These are phyloP conservation scores for Ambispora gerdemannii DNA, from an alignment of 192 early-diverging fungal species.

Conservation along the genomic window DNA sequence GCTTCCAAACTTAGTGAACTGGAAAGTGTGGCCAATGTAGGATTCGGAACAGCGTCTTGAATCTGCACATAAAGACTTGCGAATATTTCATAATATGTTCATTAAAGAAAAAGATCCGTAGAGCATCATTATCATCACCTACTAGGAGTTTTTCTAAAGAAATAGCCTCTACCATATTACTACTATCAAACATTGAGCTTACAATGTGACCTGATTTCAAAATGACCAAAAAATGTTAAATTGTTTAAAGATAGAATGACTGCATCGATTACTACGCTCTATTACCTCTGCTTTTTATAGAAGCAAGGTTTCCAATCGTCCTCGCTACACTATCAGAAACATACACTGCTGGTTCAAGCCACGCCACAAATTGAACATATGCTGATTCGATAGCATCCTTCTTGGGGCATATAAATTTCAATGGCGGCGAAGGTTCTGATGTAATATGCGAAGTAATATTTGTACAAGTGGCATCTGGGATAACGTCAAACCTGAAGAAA, in stretches of 20 bases:
- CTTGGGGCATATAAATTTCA: constrained; percentile 18
- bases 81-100: background rate
- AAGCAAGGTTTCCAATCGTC: background rate
- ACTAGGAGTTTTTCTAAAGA: constrained; percentile 25
- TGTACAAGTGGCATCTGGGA: constrained; percentile 8
- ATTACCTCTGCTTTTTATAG: background rate
- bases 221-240: background rate
- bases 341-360: constrained; percentile 25
- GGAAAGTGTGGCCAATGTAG: background rate
- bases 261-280: background rate
- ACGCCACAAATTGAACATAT: background rate
- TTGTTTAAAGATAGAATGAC: background rate
- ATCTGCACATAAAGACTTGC: constrained; percentile 12
- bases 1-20: background rate
- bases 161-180: background rate
- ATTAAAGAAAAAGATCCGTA: background rate
- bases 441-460: too few species aligned
- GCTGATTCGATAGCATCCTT: background rate
- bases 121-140: background rate
- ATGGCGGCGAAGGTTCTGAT: background rate
- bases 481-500: constrained; percentile 14
- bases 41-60: background rate
- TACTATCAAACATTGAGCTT: background rate
- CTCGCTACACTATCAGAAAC: constrained; percentile 17
- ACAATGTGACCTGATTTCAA: constrained; percentile 8